These are phyloP conservation scores for Meripilus lineatus DNA, from an alignment of 1,284 basidiomycete genomes.

Conservation along the genomic window DNA sequence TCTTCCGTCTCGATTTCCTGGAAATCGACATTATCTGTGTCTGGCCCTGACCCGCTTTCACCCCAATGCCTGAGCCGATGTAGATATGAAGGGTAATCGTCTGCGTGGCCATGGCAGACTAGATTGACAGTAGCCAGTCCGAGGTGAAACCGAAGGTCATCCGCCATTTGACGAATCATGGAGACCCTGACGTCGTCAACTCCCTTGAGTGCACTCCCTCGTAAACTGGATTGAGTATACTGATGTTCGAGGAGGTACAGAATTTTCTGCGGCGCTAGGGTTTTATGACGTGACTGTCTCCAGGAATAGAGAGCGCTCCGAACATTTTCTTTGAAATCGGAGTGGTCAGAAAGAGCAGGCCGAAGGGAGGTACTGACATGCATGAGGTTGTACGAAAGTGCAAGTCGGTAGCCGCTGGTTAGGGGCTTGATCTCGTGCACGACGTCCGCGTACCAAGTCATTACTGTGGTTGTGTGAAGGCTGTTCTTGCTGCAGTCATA, in stretches of 20 bases:
- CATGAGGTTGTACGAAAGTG: conserved; percentile 40
- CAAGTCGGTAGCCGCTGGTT: conserved; percentile 39
- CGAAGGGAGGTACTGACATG: conserved; percentile 13
- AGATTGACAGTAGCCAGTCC: neutral
- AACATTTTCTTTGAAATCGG: conserved; percentile 3
- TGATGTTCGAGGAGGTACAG: conserved; percentile 6
- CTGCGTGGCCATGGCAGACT: neutral
- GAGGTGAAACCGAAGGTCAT: neutral
- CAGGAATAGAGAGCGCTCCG: conserved; percentile 12
- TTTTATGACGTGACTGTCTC: conserved; percentile 7
- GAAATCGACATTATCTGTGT: neutral
- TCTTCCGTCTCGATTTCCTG: neutral
- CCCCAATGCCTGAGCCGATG: too few relatives aligned
- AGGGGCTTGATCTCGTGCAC: conserved; percentile 40
- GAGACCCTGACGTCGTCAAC: conserved; percentile 4
- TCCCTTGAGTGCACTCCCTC: conserved; percentile 1
- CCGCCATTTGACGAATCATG: neutral
- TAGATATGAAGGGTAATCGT: neutral
- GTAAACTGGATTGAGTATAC: conserved; percentile 5
- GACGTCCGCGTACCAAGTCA: conserved; percentile 48
- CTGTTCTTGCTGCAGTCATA: conserved; percentile 30
- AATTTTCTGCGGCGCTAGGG: conserved; percentile 1
- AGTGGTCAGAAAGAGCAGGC: conserved; percentile 9
- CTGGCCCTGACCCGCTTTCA: neutral
- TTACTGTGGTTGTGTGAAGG: conserved; percentile 27